Percentiles rank a stretch among this genome's conserved stretches.
Evolutionary conservation across 2,329 filamentous ascomycete genomes (phyloP).

Genomic region (Ascochyta koolunga): DNA sequence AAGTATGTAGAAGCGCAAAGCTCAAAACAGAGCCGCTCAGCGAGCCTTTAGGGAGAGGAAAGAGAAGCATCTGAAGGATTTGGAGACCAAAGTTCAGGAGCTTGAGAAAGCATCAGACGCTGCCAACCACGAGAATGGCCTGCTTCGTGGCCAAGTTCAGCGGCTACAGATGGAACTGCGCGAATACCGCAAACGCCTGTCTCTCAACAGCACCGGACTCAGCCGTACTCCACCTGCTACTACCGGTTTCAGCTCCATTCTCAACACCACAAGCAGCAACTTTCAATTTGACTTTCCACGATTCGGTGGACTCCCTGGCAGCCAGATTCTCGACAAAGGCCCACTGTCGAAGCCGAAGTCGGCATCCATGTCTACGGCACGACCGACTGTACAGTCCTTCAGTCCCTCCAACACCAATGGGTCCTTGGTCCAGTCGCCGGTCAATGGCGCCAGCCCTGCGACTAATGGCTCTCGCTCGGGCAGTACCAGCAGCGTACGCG

Average conservation of each 20-base stretch:
- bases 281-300: slow-evolving; percentile 97
- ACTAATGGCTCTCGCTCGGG: slow-evolving; percentile 41
- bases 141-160: slow-evolving; percentile 86
- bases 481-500: slow-evolving; percentile 36
- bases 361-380: slow-evolving; percentile 31
- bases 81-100: slow-evolving; percentile 71
- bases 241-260: slow-evolving; percentile 53
- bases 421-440: slow-evolving; percentile 36
- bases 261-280: slow-evolving; percentile 64
- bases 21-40: slow-evolving; percentile 69
- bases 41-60: slow-evolving; percentile 67
- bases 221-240: slow-evolving; percentile 55
- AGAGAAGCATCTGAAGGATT: slow-evolving; percentile 69
- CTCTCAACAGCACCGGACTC: slow-evolving; percentile 61
- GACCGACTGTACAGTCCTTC: slow-evolving; percentile 41
- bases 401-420: slow-evolving; percentile 46
- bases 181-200: slow-evolving; percentile 88
- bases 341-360: slow-evolving; percentile 44
- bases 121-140: slow-evolving; percentile 82
- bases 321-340: slow-evolving; percentile 59
- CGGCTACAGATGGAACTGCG: slow-evolving; percentile 82
- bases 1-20: slow-evolving; percentile 80
- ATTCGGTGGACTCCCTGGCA: slow-evolving; percentile 71
- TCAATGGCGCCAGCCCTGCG: slow-evolving; percentile 40
- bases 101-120: slow-evolving; percentile 82